Percentiles rank a stretch among this genome's conserved stretches.
These are phyloP conservation scores for Fennellomyces sp. DNA, from an alignment of 371 early-diverging fungal genomes.

Conservation along the genomic window DNA sequence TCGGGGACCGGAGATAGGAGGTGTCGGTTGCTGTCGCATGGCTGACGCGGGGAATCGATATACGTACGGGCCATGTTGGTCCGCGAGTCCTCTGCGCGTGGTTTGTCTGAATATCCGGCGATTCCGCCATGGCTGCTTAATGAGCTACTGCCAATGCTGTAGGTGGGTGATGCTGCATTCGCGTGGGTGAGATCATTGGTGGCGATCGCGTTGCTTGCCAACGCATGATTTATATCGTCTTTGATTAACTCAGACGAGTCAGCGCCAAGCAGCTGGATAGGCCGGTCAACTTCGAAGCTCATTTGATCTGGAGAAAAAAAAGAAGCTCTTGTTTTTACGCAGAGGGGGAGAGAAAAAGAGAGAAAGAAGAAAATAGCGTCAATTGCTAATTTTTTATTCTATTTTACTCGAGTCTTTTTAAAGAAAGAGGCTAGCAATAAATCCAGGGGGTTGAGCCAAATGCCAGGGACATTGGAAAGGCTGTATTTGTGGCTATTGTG, in stretches of 20 bases:
- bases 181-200: not conserved
- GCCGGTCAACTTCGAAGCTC: conserved; percentile 12
- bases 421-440: not conserved
- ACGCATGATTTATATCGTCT: conserved; percentile 1
- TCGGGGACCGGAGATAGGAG: conserved; percentile 13
- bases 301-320: not conserved
- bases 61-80: not conserved
- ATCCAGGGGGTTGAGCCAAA: not conserved
- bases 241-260: conserved; percentile 5
- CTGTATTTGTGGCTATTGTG: conserved; percentile 3
- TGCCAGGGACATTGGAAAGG: not conserved
- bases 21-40: conserved; percentile 1
- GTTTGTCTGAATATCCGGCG: not conserved
- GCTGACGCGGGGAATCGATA: not conserved
- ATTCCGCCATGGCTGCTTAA: not conserved
- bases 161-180: conserved; percentile 2
- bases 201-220: not conserved
- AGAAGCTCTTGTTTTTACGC: no score
- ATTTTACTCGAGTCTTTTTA: not conserved
- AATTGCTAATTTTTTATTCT: not conserved
- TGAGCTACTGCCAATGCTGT: conserved; percentile 1
- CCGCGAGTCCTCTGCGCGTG: not conserved
- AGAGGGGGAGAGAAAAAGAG: not conserved
- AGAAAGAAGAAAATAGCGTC: not conserved
- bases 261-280: conserved; percentile 3